phyloP scores from a whole-genome alignment of 345 rosid genomes.

The Microcos paniculata region DNA sequence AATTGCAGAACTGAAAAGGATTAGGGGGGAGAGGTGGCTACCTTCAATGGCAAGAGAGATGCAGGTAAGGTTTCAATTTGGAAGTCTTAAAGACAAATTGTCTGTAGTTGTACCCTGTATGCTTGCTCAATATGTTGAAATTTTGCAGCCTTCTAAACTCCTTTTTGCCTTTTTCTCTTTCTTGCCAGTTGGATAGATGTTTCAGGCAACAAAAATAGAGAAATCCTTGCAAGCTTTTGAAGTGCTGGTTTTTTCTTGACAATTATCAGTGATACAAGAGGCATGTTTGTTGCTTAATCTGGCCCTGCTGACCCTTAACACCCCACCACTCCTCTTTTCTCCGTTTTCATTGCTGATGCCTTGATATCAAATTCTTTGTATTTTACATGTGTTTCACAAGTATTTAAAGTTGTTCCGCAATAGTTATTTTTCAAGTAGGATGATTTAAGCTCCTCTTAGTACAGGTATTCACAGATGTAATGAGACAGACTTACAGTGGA shows the following conservation, averaged over 20 bases:
- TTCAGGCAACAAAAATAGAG: constrained; percentile 9
- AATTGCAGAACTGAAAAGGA: constrained; percentile 61
- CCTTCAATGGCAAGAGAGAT: constrained; percentile 64
- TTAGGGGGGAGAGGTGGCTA: constrained; percentile 89
- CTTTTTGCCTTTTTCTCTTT: neutral
- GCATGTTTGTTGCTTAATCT: neutral
- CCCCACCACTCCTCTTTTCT: neutral
- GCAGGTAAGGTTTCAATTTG: constrained; percentile 34
- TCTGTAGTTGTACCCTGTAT: neutral
- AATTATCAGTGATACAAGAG: neutral
- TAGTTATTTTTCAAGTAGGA: neutral
- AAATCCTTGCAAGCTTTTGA: neutral
- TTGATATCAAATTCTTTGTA: neutral
- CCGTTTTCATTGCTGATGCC: neutral
- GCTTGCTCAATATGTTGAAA: neutral
- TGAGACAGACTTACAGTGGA: neutral
- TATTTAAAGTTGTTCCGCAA: neutral
- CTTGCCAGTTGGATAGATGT: constrained; percentile 17
- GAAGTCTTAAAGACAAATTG: neutral
- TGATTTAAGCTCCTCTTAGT: neutral
- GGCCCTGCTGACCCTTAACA: neutral
- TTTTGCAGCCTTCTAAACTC: neutral
- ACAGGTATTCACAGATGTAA: neutral
- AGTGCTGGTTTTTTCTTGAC: neutral
- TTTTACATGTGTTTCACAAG: neutral